Conservation (phyloP, 2,329 filamentous ascomycete species). For the Diaporthe vexans region DNA sequence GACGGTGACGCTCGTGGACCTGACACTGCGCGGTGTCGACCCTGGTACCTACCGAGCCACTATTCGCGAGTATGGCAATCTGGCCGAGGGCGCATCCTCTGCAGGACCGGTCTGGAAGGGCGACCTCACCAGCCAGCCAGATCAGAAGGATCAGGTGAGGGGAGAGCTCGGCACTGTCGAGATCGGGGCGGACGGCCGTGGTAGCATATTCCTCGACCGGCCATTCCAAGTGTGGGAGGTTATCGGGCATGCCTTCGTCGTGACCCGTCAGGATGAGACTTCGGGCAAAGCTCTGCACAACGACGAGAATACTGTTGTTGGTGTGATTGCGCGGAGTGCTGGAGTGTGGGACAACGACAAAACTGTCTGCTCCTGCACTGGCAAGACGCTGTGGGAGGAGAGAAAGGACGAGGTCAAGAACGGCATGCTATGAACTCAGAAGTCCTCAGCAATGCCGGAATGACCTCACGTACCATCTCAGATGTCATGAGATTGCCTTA, state of each 20-base stretch:
- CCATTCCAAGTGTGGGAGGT: slow-evolving; percentile 94
- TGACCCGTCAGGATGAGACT: slow-evolving; percentile 76
- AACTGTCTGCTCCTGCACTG: slow-evolving; percentile 96
- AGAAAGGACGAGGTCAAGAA: slow-evolving; percentile 88
- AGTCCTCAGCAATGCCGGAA: not conserved
- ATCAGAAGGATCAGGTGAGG: slow-evolving; percentile 62
- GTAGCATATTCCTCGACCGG: slow-evolving; percentile 84
- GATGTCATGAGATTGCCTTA: slow-evolving; percentile 3
- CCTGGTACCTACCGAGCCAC: slow-evolving; percentile 88
- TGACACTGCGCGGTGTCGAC: slow-evolving; percentile 85
- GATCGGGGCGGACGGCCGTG: slow-evolving; percentile 81
- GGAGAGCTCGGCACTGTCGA: slow-evolving; percentile 82
- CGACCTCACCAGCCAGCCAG: slow-evolving; percentile 53
- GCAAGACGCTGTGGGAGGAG: slow-evolving; percentile 99
- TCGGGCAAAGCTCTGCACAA: slow-evolving; percentile 74
- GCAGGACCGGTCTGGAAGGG: slow-evolving; percentile 85
- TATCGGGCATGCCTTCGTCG: slow-evolving; percentile 92
- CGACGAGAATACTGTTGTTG: slow-evolving; percentile 87
- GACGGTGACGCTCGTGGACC: slow-evolving; percentile 84
- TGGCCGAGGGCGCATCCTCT: slow-evolving; percentile 85
- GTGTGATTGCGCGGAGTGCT: slow-evolving; percentile 93
- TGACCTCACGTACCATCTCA: no score
- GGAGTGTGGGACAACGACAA: slow-evolving; percentile 99
- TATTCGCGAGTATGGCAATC: slow-evolving; percentile 88
- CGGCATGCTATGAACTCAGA: slow-evolving; percentile 82